A percentile compares a stretch with the other conserved stretches of the same genome.
phyloP scores from a whole-genome alignment of 2,329 filamentous ascomycete species.

The Colletotrichum musicola region DNA sequence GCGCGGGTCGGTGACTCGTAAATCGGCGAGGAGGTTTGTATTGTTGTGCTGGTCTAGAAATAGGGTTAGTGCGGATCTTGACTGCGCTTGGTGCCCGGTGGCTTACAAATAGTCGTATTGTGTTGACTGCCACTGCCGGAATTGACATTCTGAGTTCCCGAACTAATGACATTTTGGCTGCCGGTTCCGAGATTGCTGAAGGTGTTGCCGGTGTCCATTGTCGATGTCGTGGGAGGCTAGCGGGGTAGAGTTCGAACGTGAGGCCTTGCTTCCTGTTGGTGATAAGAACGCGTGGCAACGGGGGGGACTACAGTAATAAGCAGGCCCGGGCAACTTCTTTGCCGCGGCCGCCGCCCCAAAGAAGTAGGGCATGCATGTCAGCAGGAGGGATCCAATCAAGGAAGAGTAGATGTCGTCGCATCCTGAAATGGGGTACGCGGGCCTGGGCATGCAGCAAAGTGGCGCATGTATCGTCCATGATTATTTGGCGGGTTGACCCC shows the following conservation, averaged over 20 bases:
- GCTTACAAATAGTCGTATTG: too few relatives aligned
- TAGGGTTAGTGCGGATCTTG: neutral
- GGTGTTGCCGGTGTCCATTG: too few relatives aligned
- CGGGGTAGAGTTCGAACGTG: too few relatives aligned
- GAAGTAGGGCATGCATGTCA: conserved; percentile 1
- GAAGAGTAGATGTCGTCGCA: neutral
- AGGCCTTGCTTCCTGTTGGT: too few relatives aligned
- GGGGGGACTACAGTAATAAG: neutral
- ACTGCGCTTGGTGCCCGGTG: too few relatives aligned
- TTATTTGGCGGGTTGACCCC: too few relatives aligned
- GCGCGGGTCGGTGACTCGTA: neutral
- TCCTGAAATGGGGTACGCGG: neutral
- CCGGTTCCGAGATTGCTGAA: too few relatives aligned
- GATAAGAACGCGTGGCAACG: neutral
- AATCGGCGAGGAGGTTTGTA: neutral
- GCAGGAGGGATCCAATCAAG: conserved; percentile 3
- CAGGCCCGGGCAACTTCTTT: neutral
- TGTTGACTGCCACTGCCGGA: too few relatives aligned
- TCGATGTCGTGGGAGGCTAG: too few relatives aligned
- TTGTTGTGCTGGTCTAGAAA: neutral
- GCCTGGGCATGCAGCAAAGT: neutral
- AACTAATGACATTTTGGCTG: too few relatives aligned
- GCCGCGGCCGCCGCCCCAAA: neutral
- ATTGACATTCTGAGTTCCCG: too few relatives aligned
- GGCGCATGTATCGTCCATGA: neutral